A percentile compares a stretch with the other conserved stretches of the same genome.
phyloP scores from a whole-genome alignment of 371 early-diverging fungal genomes.

The Basidiobolus meristosporus region DNA sequence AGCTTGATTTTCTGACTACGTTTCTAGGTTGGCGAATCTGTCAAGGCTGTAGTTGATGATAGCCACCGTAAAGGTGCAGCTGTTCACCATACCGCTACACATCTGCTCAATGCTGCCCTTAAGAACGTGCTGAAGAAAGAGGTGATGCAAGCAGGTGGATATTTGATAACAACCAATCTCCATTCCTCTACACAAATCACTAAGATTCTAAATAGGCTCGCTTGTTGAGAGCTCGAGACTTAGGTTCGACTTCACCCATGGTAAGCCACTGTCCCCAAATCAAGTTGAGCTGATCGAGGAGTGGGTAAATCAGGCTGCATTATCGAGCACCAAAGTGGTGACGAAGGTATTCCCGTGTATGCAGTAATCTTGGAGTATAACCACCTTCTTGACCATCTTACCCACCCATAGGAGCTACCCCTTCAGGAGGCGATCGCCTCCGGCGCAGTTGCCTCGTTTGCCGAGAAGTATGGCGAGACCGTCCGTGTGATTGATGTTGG shows the following conservation, averaged over 20 bases:
- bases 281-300: slow-evolving; percentile 29
- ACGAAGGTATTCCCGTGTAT: slow-evolving; percentile 12
- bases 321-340: slow-evolving; percentile 11
- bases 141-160: slow-evolving; percentile 43
- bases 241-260: slow-evolving; percentile 56
- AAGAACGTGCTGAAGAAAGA: slow-evolving; percentile 26
- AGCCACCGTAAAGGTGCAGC: slow-evolving; percentile 31
- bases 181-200: not conserved
- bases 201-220: slow-evolving; percentile 17
- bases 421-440: slow-evolving; percentile 31
- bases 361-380: slow-evolving; percentile 2
- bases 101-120: slow-evolving; percentile 48
- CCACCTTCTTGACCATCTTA: not conserved
- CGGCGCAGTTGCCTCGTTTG: slow-evolving; percentile 45
- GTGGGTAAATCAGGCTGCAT: slow-evolving; percentile 32
- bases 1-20: not conserved
- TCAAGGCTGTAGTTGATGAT: slow-evolving; percentile 24
- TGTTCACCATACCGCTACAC: slow-evolving; percentile 64
- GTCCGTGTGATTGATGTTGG: slow-evolving; percentile 38
- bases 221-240: slow-evolving; percentile 35
- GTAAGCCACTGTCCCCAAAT: slow-evolving; percentile 23
- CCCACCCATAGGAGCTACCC: slow-evolving; percentile 17
- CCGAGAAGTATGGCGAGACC: slow-evolving; percentile 41
- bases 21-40: slow-evolving; percentile 11
- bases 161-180: no score